These are phyloP conservation scores for Flaveria ramosissima DNA, from an alignment of 129 eudicot species.

Conservation along the genomic window DNA sequence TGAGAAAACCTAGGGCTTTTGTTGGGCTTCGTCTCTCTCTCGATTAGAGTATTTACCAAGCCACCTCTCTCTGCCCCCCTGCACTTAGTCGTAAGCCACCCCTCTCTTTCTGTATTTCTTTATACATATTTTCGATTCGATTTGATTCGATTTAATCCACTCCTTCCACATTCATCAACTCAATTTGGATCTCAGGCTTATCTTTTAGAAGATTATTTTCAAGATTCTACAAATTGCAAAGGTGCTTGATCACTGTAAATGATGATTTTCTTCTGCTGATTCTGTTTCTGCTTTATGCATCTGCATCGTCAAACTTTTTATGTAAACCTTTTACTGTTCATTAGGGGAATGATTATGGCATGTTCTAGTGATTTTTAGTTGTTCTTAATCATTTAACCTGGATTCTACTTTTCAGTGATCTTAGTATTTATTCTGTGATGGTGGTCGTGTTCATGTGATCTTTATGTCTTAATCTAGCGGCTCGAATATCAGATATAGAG, in stretches of 20 bases:
- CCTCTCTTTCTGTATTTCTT: conserved; percentile 8
- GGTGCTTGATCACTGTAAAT: conserved; percentile 33
- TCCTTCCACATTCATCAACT: conserved; percentile 24
- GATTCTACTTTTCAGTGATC: conserved; percentile 4
- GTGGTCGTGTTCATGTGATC: conserved; percentile 18
- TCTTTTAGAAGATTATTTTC: not conserved
- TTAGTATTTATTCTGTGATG: not conserved
- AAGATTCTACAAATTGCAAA: not conserved
- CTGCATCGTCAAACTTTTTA: conserved; percentile 21
- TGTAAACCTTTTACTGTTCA: not conserved
- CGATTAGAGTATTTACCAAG: conserved; percentile 30
- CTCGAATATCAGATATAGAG: conserved; percentile 16
- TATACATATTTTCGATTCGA: conserved; percentile 14
- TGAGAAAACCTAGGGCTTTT: conserved; percentile 39
- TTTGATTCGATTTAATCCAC: conserved; percentile 15
- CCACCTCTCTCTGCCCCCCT: conserved; percentile 11
- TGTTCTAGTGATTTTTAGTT: not conserved
- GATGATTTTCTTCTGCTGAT: conserved; percentile 20
- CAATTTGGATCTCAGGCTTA: conserved; percentile 35
- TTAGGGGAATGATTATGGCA: conserved; percentile 6
- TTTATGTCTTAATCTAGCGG: conserved; percentile 22
- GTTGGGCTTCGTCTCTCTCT: conserved; percentile 17
- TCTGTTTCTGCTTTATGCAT: conserved; percentile 12
- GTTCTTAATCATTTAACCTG: not conserved
- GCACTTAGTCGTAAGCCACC: conserved; percentile 33